Evolutionary conservation across 331 rosid genomes (phyloP), one percentile per base, ranked within the genome.

Genomic region (Acacia concinna): DNA sequence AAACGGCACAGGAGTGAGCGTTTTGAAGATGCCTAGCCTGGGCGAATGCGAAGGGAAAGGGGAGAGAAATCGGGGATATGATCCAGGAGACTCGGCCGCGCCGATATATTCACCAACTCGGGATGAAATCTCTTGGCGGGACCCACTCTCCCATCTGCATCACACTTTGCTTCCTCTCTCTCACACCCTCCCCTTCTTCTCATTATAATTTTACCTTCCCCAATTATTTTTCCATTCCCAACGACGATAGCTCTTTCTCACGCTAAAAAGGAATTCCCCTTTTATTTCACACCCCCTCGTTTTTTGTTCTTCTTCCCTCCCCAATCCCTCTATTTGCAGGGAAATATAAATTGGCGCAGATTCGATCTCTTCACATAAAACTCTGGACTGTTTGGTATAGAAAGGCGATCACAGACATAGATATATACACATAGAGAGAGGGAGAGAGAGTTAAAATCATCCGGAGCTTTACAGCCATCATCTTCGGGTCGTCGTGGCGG

Each of bases 181-280:
- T 66, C 41, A 38, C 28, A 12, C 28, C 21, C 44, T 25, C 30
- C 41, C 18, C 27, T 20, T 4, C 30, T 41, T 4, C 30, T 41
- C 73, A 23, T 27, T 14, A 43, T 41, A 3, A 27, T 6, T 23
- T 69, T 40, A 15, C 40, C 21, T 31, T 13, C 32, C 52, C 73
- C 52, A 68, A 68, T 68, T 40, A 40, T 68, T 68, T 68, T 40
- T 18, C 73, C 73, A 13, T 68, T 23, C 28, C 73, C 73, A 67
- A 67, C 72, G 31, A 67, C 18, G 72, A 38, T 0, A 20, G 47
- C 47, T 66, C 71, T n/a, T 37, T 35, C 71, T 8, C 4, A 38
- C 17, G 17, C 27, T 5, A 37, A 23, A 38, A 23, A 23, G 73
- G 35, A 68, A 21, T 46, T 40, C 40, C 4, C 34, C 73, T 40